Conservation (phyloP, 768 basidiomycete genomes). For the Hirschioporus abietinus region DNA sequence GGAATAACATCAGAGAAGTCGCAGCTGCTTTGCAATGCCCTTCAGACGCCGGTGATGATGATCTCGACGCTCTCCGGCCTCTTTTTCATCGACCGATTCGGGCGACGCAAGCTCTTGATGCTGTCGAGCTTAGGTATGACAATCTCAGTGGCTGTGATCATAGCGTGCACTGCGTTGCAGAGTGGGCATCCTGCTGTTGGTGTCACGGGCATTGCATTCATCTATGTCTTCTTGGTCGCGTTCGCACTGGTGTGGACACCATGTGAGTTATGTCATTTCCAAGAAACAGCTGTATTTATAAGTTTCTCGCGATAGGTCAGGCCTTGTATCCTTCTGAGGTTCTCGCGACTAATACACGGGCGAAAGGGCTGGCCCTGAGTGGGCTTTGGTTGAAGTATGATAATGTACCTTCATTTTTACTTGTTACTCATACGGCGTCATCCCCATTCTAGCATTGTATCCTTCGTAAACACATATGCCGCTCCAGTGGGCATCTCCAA, state of each 20-base stretch:
- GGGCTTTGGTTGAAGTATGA: constrained; percentile 14
- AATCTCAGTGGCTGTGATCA: constrained; percentile 25
- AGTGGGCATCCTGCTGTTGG: constrained; percentile 23
- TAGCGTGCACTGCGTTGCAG: constrained; percentile 27
- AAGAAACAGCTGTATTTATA: not conserved
- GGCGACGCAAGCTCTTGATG: constrained; percentile 28
- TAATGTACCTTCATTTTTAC: not conserved
- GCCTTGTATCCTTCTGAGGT: constrained; percentile 31
- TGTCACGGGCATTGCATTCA: constrained; percentile 27
- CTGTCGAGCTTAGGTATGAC: constrained; percentile 23
- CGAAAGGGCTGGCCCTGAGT: constrained; percentile 30
- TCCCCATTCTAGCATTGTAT: constrained; percentile 13
- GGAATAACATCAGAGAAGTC: constrained; percentile 27
- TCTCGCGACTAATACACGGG: constrained; percentile 28
- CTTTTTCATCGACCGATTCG: constrained; percentile 26
- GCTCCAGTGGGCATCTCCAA: constrained; percentile 17
- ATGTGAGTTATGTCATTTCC: constrained; percentile 15
- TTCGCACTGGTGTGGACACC: constrained; percentile 28
- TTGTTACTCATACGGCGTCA: not conserved
- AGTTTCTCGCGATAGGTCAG: constrained; percentile 16
- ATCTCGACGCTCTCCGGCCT: constrained; percentile 28
- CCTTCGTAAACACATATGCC: constrained; percentile 22
- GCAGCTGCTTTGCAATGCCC: constrained; percentile 23
- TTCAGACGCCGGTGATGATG: constrained; percentile 28
- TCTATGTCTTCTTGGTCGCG: constrained; percentile 22